Conservation (phyloP, 106 monocot species). For the Posidonia australis region DNA sequence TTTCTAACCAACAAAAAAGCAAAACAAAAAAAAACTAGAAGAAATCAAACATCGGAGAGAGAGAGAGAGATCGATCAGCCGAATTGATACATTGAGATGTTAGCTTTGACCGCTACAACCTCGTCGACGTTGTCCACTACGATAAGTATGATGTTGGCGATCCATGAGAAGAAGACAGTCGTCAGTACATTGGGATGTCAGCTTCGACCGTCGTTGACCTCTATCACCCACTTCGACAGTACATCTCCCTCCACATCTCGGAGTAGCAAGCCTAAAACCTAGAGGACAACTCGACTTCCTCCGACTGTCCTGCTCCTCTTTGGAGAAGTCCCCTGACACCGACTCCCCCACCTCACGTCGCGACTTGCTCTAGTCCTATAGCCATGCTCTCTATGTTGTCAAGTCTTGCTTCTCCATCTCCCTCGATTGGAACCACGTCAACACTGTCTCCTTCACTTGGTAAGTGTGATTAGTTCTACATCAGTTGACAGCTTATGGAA, state of each 20-base stretch:
- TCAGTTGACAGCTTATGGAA: too few relatives aligned
- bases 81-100: too few relatives aligned
- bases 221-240: conserved; percentile 36
- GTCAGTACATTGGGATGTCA: too few relatives aligned
- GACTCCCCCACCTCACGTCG: conserved; percentile 37
- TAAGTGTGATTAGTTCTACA: too few relatives aligned
- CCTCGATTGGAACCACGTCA: too few relatives aligned
- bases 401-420: conserved; percentile 68
- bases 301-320: conserved; percentile 12
- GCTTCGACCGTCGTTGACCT: conserved; percentile 30
- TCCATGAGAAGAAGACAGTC: conserved; percentile 76
- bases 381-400: conserved; percentile 42
- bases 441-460: too few relatives aligned
- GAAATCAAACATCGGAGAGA: too few relatives aligned
- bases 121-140: background rate
- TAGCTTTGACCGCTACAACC: background rate
- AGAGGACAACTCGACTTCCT: conserved; percentile 20
- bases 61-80: too few relatives aligned
- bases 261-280: conserved; percentile 20
- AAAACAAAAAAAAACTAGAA: too few relatives aligned
- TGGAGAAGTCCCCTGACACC: conserved; percentile 7
- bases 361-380: conserved; percentile 47
- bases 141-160: conserved; percentile 38
- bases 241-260: conserved; percentile 18
- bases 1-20: too few relatives aligned